These are phyloP conservation scores for Maudiozyma saulgeensis DNA, from an alignment of 805 yeast genomes.

Conservation along the genomic window DNA sequence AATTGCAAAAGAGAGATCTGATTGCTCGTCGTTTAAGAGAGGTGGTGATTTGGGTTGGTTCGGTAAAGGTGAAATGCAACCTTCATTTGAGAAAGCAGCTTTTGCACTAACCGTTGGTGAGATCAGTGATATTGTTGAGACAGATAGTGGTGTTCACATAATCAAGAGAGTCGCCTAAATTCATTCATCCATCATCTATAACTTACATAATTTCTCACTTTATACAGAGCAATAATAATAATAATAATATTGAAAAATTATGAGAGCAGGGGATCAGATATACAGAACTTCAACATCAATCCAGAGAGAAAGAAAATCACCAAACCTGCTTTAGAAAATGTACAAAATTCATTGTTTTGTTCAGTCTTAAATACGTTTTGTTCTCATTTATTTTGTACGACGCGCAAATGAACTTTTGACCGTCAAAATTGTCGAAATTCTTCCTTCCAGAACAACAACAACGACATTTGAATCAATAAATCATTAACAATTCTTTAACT, in stretches of 20 bases:
- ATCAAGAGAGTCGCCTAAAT: conserved; percentile 61
- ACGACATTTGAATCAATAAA: neutral
- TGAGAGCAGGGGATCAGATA: no score
- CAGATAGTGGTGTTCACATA: conserved; percentile 85
- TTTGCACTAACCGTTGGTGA: conserved; percentile 77
- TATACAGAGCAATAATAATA: neutral
- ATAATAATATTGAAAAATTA: no score
- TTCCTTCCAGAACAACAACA: neutral
- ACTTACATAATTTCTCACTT: neutral
- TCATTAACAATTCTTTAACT: no score
- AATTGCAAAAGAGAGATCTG: conserved; percentile 75
- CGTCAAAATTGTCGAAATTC: no score
- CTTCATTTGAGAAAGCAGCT: conserved; percentile 82
- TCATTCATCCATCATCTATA: neutral
- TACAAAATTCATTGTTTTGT: no score
- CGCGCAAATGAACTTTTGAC: no score
- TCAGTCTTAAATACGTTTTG: no score
- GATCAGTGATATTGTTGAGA: conserved; percentile 71
- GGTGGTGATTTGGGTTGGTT: conserved; percentile 91
- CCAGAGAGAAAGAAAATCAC: no score
- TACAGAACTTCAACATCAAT: no score
- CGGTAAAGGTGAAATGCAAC: conserved; percentile 91
- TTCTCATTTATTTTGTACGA: no score
- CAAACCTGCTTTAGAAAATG: no score
- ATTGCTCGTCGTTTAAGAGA: conserved; percentile 75